phyloP scores from a whole-genome alignment of 352 stramenopile genomes.

The Globisporangium radiosum region DNA sequence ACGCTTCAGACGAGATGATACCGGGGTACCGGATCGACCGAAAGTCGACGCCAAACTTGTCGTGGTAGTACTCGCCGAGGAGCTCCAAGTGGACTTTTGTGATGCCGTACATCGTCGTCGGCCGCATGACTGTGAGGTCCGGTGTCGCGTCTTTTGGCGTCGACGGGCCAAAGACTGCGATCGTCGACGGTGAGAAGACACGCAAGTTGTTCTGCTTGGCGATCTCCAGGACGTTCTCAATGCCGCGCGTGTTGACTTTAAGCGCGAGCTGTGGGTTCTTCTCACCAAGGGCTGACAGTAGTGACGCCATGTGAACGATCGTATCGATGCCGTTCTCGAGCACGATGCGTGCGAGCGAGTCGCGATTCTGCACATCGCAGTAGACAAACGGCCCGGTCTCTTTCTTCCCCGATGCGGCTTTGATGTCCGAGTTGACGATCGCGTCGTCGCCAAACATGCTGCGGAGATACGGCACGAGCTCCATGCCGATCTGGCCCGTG shows the following conservation, averaged over 20 bases:
- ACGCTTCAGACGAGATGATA: slow-evolving; percentile 86
- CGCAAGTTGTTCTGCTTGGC: slow-evolving; percentile 82
- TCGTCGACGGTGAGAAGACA: slow-evolving; percentile 89
- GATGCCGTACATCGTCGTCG: slow-evolving; percentile 90
- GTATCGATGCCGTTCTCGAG: slow-evolving; percentile 84
- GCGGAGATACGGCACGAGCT: slow-evolving; percentile 76
- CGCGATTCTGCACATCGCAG: slow-evolving; percentile 74
- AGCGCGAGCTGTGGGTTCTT: slow-evolving; percentile 87
- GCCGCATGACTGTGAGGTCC: slow-evolving; percentile 87
- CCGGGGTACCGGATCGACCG: slow-evolving; percentile 88
- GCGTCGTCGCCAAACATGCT: slow-evolving; percentile 46
- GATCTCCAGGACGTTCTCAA: slow-evolving; percentile 89
- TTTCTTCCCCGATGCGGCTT: slow-evolving; percentile 32
- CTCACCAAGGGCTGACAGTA: slow-evolving; percentile 87
- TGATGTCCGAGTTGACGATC: slow-evolving; percentile 85
- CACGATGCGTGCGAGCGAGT: slow-evolving; percentile 75
- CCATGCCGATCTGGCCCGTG: slow-evolving; percentile 84
- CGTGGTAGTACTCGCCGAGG: slow-evolving; percentile 89
- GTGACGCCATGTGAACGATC: slow-evolving; percentile 88
- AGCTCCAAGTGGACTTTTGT: slow-evolving; percentile 91
- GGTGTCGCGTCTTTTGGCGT: slow-evolving; percentile 82
- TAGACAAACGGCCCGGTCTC: slow-evolving; percentile 65
- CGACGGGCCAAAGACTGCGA: slow-evolving; percentile 85
- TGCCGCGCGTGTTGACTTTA: slow-evolving; percentile 84
- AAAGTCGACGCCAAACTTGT: slow-evolving; percentile 90